Base-by-base conservation (phyloP, 2,329 filamentous ascomycete genomes). In the Exophiala alcalophila region DNA sequence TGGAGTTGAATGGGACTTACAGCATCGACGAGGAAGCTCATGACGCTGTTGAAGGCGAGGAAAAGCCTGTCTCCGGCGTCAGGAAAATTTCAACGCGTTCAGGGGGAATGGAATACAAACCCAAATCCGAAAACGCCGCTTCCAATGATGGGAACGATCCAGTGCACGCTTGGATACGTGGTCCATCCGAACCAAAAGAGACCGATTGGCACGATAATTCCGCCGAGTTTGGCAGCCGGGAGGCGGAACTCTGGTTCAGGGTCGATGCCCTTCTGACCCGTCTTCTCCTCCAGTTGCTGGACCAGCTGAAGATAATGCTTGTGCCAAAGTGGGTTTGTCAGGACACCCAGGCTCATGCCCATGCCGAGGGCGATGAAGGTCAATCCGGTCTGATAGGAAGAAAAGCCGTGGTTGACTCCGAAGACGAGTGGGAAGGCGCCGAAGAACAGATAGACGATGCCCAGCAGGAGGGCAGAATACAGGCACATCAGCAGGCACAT, bases 371-470 rank as follows among this genome's bases (percentile, higher is more conserved):
- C 68, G 35, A 91, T 45, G 47, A 62, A 66, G 1, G 59, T 57
- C 4, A 66, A 47, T 9, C 56, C 47, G 35, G 57, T 25, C 57
- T 59, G 15, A 35, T 57, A 31, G 35, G 55, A 25, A 43, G 30
- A 32, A 56, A 69, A 67, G 47, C 58, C 58, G 56, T 69, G 67
- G 26, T 63, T 57, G 30, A 74, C 77, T 18, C 72, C 63, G 59
- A 95, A 95, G 11, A 95, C 81, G 30, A 94, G 69, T 4, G 84
- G 78, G 57, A 95, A 94, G 0, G 89, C 88, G 14, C 88, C 88
- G 61, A 94, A 94, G 70, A 94, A 94, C 26, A 95, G 78, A 61
- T 95, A 95, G 2, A 95, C 68, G 30, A 94, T 84, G 4, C 89
- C 90, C 5, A 95, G 72, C n/a, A 95, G 70, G 40, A 96, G 78